These are phyloP conservation scores for Cynanchum wilfordii DNA, from an alignment of 257 asterid species.

Conservation along the genomic window DNA sequence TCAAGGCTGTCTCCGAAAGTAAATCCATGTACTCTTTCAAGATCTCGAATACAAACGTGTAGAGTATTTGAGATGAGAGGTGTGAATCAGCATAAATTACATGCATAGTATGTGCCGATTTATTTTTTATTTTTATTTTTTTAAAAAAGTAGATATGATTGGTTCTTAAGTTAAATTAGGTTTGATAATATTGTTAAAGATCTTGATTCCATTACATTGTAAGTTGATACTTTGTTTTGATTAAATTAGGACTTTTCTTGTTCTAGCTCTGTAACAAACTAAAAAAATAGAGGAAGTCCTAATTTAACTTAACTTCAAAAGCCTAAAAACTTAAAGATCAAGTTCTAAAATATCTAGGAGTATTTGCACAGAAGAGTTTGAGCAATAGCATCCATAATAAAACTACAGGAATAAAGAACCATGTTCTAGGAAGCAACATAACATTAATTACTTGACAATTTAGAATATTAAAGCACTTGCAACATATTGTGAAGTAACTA, in stretches of 20 bases:
- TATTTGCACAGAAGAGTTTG: not conserved
- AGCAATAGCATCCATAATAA: not conserved
- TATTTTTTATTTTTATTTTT: too few relatives aligned
- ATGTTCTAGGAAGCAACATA: not conserved
- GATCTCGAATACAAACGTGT: conserved; percentile 41
- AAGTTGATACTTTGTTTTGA: too few relatives aligned
- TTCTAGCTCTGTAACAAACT: not conserved
- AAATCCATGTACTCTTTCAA: conserved; percentile 80
- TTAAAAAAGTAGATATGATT: too few relatives aligned
- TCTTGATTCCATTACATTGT: too few relatives aligned
- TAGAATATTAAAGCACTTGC: not conserved
- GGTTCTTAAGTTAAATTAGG: too few relatives aligned
- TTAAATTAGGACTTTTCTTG: not conserved
- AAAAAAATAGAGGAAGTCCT: not conserved
- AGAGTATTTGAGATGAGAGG: not conserved
- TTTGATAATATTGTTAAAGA: too few relatives aligned
- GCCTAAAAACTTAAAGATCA: not conserved
- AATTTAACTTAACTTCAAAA: not conserved
- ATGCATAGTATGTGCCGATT: not conserved
- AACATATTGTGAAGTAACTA: not conserved
- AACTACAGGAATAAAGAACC: not conserved
- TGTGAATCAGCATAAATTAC: not conserved
- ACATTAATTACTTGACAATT: not conserved
- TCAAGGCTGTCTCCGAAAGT: conserved; percentile 91
- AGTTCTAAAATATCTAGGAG: not conserved